Evolutionary conservation across 2,329 filamentous ascomycete species (phyloP).

Genomic region (Acrodontium crateriforme): DNA sequence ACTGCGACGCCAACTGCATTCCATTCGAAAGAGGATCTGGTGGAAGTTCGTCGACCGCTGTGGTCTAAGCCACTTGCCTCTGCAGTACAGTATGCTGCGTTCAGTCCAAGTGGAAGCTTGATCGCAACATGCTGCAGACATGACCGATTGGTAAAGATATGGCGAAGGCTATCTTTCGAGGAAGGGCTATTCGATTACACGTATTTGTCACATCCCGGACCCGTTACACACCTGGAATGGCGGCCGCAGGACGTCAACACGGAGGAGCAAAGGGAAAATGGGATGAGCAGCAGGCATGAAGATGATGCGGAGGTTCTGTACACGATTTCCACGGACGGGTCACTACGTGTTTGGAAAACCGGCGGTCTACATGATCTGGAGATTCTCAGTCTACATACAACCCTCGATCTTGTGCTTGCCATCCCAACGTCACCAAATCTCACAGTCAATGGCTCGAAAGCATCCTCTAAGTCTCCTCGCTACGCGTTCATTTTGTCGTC

Average conservation of each 20-base stretch:
- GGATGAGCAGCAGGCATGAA: conserved; percentile 15
- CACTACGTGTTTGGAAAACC: conserved; percentile 71
- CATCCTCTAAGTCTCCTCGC: conserved; percentile 30
- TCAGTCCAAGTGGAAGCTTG: conserved; percentile 77
- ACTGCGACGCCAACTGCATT: conserved; percentile 11
- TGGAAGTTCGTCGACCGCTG: conserved; percentile 34
- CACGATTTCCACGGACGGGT: conserved; percentile 69
- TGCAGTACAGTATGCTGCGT: conserved; percentile 55
- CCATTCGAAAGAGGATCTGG: conserved; percentile 22
- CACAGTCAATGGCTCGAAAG: conserved; percentile 35
- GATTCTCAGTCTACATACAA: conserved; percentile 64
- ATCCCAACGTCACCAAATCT: conserved; percentile 32
- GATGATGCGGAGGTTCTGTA: conserved; percentile 68
- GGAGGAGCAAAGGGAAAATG: conserved; percentile 41
- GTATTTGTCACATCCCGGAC: conserved; percentile 71
- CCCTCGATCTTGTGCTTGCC: conserved; percentile 61
- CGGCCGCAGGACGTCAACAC: conserved; percentile 49
- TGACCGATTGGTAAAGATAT: conserved; percentile 81
- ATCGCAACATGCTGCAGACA: conserved; percentile 68
- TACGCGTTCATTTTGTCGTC: conserved; percentile 76
- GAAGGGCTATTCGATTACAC: conserved; percentile 80
- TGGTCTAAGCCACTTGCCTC: conserved; percentile 69
- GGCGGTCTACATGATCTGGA: conserved; percentile 58
- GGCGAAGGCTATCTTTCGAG: conserved; percentile 76
- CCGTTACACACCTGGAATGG: conserved; percentile 80